These are phyloP conservation scores for Ascochyta koolunga DNA, from an alignment of 2,329 filamentous ascomycete genomes.

Conservation along the genomic window DNA sequence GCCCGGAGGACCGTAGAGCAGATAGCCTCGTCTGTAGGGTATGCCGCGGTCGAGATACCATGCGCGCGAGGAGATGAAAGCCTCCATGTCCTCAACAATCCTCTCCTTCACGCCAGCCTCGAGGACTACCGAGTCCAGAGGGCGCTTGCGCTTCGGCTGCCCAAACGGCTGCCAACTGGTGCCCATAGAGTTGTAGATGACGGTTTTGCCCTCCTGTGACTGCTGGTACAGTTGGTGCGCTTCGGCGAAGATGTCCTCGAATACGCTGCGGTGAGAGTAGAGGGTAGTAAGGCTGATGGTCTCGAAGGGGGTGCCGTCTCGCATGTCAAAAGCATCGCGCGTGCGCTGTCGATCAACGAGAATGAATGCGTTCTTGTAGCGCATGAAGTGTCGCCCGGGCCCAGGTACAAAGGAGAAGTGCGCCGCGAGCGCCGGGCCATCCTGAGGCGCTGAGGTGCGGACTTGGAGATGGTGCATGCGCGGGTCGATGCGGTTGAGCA, in stretches of 20 bases:
- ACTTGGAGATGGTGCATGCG: constrained; percentile 69
- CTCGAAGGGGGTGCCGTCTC: constrained; percentile 89
- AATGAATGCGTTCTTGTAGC: constrained; percentile 86
- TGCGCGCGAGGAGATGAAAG: constrained; percentile 77
- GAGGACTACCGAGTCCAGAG: constrained; percentile 84
- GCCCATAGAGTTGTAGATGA: constrained; percentile 85
- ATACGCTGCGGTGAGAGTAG: constrained; percentile 86
- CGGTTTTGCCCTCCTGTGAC: constrained; percentile 88
- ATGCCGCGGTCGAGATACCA: constrained; percentile 97
- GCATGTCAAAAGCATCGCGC: constrained; percentile 73
- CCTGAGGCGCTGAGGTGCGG: constrained; percentile 66
- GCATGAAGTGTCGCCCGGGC: constrained; percentile 85
- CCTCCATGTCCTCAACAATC: constrained; percentile 79
- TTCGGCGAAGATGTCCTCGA: constrained; percentile 87
- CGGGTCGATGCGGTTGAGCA: constrained; percentile 64
- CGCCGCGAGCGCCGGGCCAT: constrained; percentile 73
- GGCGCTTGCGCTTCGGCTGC: constrained; percentile 82
- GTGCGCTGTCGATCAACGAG: constrained; percentile 87
- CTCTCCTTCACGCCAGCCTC: constrained; percentile 82
- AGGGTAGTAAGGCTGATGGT: constrained; percentile 90
- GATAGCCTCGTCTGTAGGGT: constrained; percentile 86
- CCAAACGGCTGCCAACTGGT: constrained; percentile 87
- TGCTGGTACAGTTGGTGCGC: constrained; percentile 80
- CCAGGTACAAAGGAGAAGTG: constrained; percentile 90
- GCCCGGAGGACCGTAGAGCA: constrained; percentile 86